phyloP scores from a whole-genome alignment of 768 basidiomycete species.

The Phanerochaete carnosa region DNA sequence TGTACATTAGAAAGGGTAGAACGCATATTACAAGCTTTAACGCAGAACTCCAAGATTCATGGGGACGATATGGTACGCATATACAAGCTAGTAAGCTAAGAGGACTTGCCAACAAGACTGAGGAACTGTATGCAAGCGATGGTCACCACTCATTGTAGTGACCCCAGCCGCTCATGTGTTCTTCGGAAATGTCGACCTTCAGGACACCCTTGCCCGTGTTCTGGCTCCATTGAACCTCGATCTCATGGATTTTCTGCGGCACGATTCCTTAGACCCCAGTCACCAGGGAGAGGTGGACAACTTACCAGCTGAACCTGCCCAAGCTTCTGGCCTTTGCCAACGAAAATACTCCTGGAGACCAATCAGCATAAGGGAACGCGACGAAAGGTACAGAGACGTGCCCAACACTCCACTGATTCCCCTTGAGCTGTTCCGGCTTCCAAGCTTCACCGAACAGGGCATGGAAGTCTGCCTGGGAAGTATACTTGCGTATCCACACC shows the following conservation, averaged over 20 bases:
- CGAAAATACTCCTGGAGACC: conserved; percentile 5
- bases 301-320: conserved; percentile 5
- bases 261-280: neutral
- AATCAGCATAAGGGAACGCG: neutral
- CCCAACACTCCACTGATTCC: conserved; percentile 6
- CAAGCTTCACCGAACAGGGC: conserved; percentile 11
- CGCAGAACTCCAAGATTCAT: neutral
- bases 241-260: conserved; percentile 5
- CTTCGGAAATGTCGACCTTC: conserved; percentile 10
- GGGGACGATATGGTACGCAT: neutral
- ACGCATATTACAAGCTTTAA: neutral
- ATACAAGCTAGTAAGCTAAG: neutral
- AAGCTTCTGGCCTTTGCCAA: conserved; percentile 11
- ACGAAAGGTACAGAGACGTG: neutral
- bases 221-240: conserved; percentile 13
- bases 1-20: neutral
- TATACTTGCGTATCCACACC: conserved; percentile 8
- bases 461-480: neutral
- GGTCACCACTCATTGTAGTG: neutral
- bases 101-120: neutral
- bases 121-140: neutral
- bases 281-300: neutral
- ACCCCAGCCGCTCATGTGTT: neutral
- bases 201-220: conserved; percentile 7
- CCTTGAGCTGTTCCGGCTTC: conserved; percentile 12